Conservation (phyloP, 2,329 filamentous ascomycete species). For the Claviceps sp. region DNA sequence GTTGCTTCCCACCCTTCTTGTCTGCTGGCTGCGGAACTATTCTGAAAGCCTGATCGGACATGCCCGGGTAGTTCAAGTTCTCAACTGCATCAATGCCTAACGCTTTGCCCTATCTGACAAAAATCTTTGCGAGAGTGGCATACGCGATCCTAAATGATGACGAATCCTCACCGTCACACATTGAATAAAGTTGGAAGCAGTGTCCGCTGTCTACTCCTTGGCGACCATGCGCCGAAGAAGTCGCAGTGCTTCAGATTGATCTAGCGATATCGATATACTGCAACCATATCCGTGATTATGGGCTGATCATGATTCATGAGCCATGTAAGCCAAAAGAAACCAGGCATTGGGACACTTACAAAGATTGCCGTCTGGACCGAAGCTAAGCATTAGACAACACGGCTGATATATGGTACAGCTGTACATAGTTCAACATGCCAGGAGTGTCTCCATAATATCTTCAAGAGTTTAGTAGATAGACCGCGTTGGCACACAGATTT, state of each 20-base stretch:
- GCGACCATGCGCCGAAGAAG: conserved; percentile 59
- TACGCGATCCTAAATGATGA: conserved; percentile 55
- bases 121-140: conserved; percentile 45
- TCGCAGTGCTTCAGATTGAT: conserved; percentile 75
- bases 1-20: too few species aligned
- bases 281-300: conserved; percentile 52
- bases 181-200: conserved; percentile 60
- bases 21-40: too few species aligned
- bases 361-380: conserved; percentile 58
- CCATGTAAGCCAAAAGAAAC: conserved; percentile 54
- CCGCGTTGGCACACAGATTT: conserved; percentile 55
- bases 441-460: conserved; percentile 63
- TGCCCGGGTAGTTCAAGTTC: too few species aligned
- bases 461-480: conserved; percentile 73
- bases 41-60: too few species aligned
- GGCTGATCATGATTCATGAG: conserved; percentile 48
- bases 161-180: conserved; percentile 46
- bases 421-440: conserved; percentile 51
- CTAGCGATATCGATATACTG: conserved; percentile 59
- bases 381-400: conserved; percentile 19
- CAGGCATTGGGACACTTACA: conserved; percentile 44
- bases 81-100: too few species aligned
- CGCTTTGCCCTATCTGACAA: too few species aligned
- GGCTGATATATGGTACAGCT: conserved; percentile 44
- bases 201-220: conserved; percentile 60